A percentile compares a stretch with the other conserved stretches of the same genome.
Evolutionary conservation across 2,329 filamentous ascomycete genomes (phyloP).

Genomic region (Botrytis cinerea): DNA sequence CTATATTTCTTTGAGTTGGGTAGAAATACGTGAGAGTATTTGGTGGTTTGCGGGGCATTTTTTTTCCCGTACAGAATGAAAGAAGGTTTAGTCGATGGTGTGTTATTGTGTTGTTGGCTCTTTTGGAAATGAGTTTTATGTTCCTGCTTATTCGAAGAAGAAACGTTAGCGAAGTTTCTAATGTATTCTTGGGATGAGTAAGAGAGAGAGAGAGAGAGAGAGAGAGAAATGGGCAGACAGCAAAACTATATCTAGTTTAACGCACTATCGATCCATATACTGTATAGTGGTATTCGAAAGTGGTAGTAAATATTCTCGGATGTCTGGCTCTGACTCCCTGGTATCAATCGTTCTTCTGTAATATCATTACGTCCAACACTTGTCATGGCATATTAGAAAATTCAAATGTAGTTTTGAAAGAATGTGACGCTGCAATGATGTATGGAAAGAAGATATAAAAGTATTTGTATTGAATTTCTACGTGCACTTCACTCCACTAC

Average conservation of each 20-base stretch:
- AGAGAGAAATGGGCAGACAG: too few relatives aligned
- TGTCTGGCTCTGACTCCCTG: too few relatives aligned
- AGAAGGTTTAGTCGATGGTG: not conserved
- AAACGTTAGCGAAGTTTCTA: not conserved
- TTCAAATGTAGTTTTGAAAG: too few relatives aligned
- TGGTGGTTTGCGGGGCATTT: not conserved
- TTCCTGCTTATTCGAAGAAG: not conserved
- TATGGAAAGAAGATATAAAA: too few relatives aligned
- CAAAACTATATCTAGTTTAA: not conserved
- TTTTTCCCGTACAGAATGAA: not conserved
- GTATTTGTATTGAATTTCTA: not conserved
- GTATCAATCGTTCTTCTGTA: too few relatives aligned
- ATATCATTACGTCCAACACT: too few relatives aligned
- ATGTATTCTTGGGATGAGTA: not conserved
- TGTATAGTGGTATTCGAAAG: too few relatives aligned
- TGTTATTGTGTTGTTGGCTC: not conserved
- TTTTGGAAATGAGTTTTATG: not conserved
- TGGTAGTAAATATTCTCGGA: not conserved
- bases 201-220: too few relatives aligned
- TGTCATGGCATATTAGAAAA: too few relatives aligned
- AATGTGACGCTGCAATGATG: too few relatives aligned
- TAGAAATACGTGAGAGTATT: not conserved
- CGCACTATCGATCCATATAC: not conserved
- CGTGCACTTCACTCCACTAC: not conserved
- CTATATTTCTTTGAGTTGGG: not conserved